Conservation (phyloP, 352 stramenopile species). For the Phytopythium mirpurense region DNA sequence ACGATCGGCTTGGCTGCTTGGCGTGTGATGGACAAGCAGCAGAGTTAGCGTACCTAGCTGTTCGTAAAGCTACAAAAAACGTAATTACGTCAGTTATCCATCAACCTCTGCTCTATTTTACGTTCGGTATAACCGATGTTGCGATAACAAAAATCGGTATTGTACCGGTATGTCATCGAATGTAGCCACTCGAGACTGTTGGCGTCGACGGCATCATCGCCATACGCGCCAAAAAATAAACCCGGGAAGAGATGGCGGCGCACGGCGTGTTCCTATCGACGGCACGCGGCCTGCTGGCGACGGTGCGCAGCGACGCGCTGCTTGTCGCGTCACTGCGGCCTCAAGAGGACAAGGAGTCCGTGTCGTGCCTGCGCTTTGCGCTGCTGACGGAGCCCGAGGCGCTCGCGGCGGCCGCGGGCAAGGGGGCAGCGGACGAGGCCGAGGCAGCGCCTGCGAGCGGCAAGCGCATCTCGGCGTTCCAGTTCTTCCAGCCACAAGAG, state of each 20-base stretch:
- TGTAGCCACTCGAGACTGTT: no score
- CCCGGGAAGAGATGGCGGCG: slow-evolving; percentile 24
- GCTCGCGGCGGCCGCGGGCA: slow-evolving; percentile 1
- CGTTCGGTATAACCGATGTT: no score
- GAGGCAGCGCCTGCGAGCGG: slow-evolving; percentile 14
- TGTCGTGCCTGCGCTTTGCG: slow-evolving; percentile 31
- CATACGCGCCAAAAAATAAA: no score
- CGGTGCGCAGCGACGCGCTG: slow-evolving; percentile 53
- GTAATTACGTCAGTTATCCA: background rate
- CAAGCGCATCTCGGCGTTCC: slow-evolving; percentile 41
- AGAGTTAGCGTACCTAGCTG: background rate
- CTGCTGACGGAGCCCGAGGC: slow-evolving; percentile 28
- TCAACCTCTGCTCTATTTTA: no score
- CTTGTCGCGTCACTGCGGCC: slow-evolving; percentile 34
- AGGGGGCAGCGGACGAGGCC: slow-evolving; percentile 9
- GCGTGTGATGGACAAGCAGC: background rate
- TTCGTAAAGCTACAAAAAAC: background rate
- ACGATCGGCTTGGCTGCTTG: background rate
- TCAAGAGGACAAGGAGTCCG: slow-evolving; percentile 6
- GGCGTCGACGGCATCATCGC: no score
- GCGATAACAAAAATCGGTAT: no score
- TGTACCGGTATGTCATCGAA: no score
- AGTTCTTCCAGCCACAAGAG: slow-evolving; percentile 26
- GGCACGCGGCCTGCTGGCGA: slow-evolving; percentile 30
- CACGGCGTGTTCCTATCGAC: slow-evolving; percentile 43